Evolutionary conservation across 306 rosid species (phyloP).

Genomic region (Leucaena leucocephala): DNA sequence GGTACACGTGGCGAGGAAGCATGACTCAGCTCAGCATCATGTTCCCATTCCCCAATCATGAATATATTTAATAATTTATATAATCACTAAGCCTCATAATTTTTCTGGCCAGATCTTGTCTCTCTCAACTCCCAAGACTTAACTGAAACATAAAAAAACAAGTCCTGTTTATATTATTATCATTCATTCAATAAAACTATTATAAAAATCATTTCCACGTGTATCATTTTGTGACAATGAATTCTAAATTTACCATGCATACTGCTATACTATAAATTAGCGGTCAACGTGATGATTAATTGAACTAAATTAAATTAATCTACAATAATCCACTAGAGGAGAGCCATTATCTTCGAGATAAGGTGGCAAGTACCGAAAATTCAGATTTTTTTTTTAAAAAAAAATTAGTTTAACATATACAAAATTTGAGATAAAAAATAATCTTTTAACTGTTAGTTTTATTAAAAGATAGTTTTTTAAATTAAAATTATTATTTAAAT

Average conservation of each 20-base stretch:
- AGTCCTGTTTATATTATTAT: background rate
- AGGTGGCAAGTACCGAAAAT: too few relatives aligned
- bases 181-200: background rate
- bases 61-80: background rate
- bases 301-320: background rate
- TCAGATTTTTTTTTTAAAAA: too few relatives aligned
- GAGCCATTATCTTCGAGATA: background rate
- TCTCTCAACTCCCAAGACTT: background rate
- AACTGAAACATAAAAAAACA: background rate
- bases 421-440: too few relatives aligned
- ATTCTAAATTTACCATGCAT: too few relatives aligned
- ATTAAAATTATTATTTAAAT: too few relatives aligned
- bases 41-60: background rate
- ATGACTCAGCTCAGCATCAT: conserved; percentile 14
- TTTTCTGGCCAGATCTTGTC: background rate
- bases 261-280: too few relatives aligned
- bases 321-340: background rate
- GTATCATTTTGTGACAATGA: too few relatives aligned
- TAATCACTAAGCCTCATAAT: background rate
- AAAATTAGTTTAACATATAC: too few relatives aligned
- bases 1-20: conserved; percentile 35
- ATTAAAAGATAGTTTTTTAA: too few relatives aligned
- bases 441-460: too few relatives aligned
- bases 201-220: background rate
- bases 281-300: background rate